Evolutionary conservation across 768 basidiomycete genomes (phyloP), one percentile per base, ranked within the genome.

Genomic region (Phlebiopsis flavidoalba): DNA sequence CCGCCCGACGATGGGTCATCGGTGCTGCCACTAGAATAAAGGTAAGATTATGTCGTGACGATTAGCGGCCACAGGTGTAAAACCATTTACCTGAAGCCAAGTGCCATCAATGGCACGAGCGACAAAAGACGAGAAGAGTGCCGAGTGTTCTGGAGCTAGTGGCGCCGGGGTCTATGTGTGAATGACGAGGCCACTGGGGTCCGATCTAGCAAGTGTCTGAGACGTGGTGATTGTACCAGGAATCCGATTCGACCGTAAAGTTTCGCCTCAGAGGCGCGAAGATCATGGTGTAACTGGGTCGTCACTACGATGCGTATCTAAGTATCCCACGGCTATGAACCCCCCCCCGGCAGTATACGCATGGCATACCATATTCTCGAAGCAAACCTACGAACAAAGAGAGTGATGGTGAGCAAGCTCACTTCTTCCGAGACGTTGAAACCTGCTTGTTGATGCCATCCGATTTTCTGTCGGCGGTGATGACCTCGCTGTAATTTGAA

Each of bases 351-450:
- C 81, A 86, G 5, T 82, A 55, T 35, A 36, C 22, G 26, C 14
- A 11, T 52, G 7, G 83, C 19, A 82, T 81, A 1, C 85, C 85
- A n/a, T n/a, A 85, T 75, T 60, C 80, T n/a, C 82, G 62, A 83
- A 86, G 33, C 85, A 84, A 22, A 76, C 75, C n/a, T n/a, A n/a
- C n/a, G n/a, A 8, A 87, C 79, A 66, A 86, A 87, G 10, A 87
- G 75, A 2, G 85, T 80, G 36, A 86, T 74, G 1, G 78, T 79
- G 54, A 87, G 74, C 14, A 74, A 76, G 11, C 73, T 80, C n/a
- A 83, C 76, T 65, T 81, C 83, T 33, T 72, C 31, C 11, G 78
- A 77, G 66, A 86, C 74, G 6, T 73, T 64, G 61, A 84, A 84
- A n/a, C n/a, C 33, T 80, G 70, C 3, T 72, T 58, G 60, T 71